Evolutionary conservation across 2,329 filamentous ascomycete species (phyloP).

Genomic region (Aspergillus pseudoglaucus): DNA sequence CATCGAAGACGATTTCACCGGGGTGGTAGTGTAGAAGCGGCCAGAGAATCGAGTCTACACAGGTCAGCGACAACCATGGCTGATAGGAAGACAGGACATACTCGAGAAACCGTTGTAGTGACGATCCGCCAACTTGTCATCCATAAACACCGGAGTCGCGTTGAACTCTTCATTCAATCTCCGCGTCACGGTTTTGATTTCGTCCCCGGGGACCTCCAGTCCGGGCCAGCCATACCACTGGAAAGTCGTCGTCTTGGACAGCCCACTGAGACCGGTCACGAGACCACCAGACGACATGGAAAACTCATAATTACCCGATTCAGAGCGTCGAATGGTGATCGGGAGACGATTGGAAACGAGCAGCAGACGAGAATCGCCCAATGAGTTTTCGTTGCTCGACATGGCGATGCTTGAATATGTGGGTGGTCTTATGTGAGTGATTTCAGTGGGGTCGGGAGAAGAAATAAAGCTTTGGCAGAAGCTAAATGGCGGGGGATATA

Average conservation of each 20-base stretch:
- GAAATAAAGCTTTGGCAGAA: neutral
- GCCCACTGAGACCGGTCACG: constrained; percentile 79
- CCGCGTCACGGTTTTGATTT: constrained; percentile 63
- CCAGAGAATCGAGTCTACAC: constrained; percentile 83
- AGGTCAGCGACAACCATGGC: neutral
- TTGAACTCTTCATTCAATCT: constrained; percentile 75
- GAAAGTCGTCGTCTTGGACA: constrained; percentile 83
- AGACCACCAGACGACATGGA: constrained; percentile 91
- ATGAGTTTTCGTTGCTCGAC: constrained; percentile 4
- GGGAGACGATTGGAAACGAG: constrained; percentile 88
- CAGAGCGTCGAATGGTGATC: constrained; percentile 85
- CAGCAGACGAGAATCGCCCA: constrained; percentile 49
- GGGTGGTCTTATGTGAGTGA: neutral
- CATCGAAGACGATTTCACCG: constrained; percentile 92
- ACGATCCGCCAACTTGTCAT: constrained; percentile 79
- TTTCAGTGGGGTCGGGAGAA: neutral
- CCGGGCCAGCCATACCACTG: constrained; percentile 98
- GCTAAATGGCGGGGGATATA: no score
- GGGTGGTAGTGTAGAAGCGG: constrained; percentile 96
- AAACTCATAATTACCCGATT: constrained; percentile 81
- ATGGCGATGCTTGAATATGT: constrained; percentile 1
- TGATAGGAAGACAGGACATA: constrained; percentile 40
- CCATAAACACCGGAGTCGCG: constrained; percentile 81
- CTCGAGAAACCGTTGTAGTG: constrained; percentile 97
- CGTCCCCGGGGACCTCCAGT: constrained; percentile 75